Conservation (phyloP, 2,329 filamentous ascomycete genomes). For the Polytolypa hystricis region DNA sequence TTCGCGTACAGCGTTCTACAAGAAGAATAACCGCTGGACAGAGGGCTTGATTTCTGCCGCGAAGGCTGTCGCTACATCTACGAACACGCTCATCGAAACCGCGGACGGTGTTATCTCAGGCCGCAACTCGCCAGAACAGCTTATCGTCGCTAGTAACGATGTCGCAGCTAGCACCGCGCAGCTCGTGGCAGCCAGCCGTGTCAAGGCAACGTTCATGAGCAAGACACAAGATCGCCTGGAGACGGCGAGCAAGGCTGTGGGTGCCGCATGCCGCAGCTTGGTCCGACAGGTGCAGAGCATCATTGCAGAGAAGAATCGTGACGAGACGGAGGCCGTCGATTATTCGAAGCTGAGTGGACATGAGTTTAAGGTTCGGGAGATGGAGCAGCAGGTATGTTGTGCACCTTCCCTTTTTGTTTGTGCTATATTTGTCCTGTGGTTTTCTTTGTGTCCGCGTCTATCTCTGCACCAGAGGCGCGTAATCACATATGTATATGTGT, state of each 20-base stretch:
- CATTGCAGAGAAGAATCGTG: slow-evolving; percentile 74
- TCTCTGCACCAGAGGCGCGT: slow-evolving; percentile 3
- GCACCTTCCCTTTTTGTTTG: slow-evolving; percentile 3
- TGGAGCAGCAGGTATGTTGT: slow-evolving; percentile 89
- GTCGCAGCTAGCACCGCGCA: slow-evolving; percentile 94
- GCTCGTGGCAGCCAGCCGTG: slow-evolving; percentile 85
- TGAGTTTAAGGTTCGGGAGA: slow-evolving; percentile 97
- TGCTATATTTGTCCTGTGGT: slow-evolving; percentile 1
- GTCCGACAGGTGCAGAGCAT: slow-evolving; percentile 91
- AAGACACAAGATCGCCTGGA: slow-evolving; percentile 91
- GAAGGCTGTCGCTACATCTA: slow-evolving; percentile 87
- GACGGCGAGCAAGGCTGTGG: slow-evolving; percentile 84
- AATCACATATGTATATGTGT: neutral
- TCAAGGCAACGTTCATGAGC: slow-evolving; percentile 97
- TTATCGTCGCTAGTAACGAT: slow-evolving; percentile 95
- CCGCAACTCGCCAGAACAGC: slow-evolving; percentile 87
- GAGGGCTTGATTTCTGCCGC: slow-evolving; percentile 94
- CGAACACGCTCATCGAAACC: slow-evolving; percentile 94
- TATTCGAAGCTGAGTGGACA: slow-evolving; percentile 80
- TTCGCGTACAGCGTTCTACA: slow-evolving; percentile 91
- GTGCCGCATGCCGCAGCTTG: slow-evolving; percentile 71
- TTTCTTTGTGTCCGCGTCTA: neutral
- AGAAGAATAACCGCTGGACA: slow-evolving; percentile 99
- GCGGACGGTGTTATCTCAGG: slow-evolving; percentile 89
- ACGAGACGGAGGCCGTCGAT: slow-evolving; percentile 69